Evolutionary conservation across 164 flowering plant species (phyloP).

Genomic region (Aristolochia contorta): DNA sequence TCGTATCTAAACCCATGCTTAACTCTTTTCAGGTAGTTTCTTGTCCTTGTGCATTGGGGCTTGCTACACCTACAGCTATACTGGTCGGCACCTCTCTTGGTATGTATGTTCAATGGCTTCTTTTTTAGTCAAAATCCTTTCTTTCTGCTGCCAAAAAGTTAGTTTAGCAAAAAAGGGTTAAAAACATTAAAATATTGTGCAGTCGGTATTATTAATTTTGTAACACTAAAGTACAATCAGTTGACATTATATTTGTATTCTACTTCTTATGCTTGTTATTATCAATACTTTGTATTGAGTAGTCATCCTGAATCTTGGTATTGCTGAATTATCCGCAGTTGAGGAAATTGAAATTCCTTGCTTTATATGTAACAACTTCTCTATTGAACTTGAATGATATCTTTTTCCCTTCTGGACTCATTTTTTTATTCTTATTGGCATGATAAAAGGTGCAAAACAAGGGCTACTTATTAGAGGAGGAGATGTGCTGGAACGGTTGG

Average conservation of each 20-base stretch:
- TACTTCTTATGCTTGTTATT: no score
- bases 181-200: no score
- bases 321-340: no score
- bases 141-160: no score
- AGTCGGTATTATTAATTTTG: no score
- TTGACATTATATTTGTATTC: no score
- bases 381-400: background rate
- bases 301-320: background rate
- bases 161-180: no score
- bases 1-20: background rate
- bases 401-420: background rate
- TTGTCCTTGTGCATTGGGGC: conserved; percentile 95
- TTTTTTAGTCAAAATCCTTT: no score
- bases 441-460: conserved; percentile 72
- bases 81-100: conserved; percentile 95
- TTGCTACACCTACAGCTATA: conserved; percentile 96
- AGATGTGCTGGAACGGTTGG: conserved; percentile 89
- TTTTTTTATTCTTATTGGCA: conserved; percentile 8
- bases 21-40: conserved; percentile 71
- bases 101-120: conserved; percentile 11
- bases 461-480: conserved; percentile 96
- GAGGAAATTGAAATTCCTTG: background rate
- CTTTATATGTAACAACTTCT: background rate
- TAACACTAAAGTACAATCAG: no score
- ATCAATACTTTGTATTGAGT: background rate